Evolutionary conservation across 2,329 filamentous ascomycete genomes (phyloP), one percentile per base, ranked within the genome.

Genomic region (Xylaria sp.): DNA sequence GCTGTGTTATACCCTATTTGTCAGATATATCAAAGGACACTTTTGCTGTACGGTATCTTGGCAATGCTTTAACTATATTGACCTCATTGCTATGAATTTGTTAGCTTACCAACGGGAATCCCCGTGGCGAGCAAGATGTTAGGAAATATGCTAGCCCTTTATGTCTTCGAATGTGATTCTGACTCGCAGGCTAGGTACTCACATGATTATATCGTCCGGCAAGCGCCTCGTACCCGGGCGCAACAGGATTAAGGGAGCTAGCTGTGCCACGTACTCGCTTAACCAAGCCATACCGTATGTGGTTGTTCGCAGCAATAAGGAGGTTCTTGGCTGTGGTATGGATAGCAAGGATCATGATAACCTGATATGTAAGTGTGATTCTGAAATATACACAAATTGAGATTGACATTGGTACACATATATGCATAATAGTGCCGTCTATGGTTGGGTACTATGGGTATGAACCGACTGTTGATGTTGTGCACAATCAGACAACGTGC

Each of bases 251-350:
- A 39, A 53, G 34, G 25, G 36, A 58, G 36, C 63, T 52, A 61
- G 52, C 65, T 55, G 65, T 63, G 65, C 65, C 65, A 46, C 60
- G 39, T n/a, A 23, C 59, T 30, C 48, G 46, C 46, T 15, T 43
- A 7, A 36, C 32, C n/a, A 34, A 55, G 60, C 30, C 23, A 61
- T 62, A n/a, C 60, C 34, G 3, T 15, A 45, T 48, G 28, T 41
- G 45, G 18, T n/a, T 34, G 8, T 20, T 20, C 20, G n/a, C 25
- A 41, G 34, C 15, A 55, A 32, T 32, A 34, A 23, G 50, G 48
- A 53, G 59, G 46, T 43, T 43, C 46, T 34, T 48, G 48, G 59
- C 59, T 25, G 8, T 53, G 25, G 7, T 30, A 53, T 53, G 30
- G 23, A 58, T 18, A 32, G 15, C 48, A 52, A 52, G 45, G 28